Conservation (phyloP, 2,329 filamentous ascomycete genomes). For the Aureobasidium sp. region DNA sequence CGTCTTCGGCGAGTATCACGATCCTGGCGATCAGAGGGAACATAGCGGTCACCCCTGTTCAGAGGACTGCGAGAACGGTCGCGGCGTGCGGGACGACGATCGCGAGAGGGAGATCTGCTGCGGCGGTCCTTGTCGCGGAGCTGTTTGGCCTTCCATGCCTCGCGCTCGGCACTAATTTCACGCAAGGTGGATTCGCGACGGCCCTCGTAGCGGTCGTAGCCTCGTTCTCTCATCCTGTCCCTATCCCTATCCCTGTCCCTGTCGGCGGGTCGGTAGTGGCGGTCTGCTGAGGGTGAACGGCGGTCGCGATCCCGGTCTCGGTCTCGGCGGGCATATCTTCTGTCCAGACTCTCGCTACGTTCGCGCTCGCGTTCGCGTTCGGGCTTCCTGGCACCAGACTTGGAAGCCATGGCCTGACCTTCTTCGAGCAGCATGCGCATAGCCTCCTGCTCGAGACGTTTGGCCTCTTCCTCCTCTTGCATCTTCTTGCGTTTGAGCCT, state of each 20-base stretch:
- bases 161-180: conserved; percentile 28
- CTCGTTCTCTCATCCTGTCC: conserved; percentile 10
- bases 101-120: conserved; percentile 11
- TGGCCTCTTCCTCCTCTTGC: conserved; percentile 40
- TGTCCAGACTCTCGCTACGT: conserved; percentile 25
- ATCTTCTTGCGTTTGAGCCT: conserved; percentile 35
- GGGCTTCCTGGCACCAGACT: conserved; percentile 29
- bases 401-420: conserved; percentile 48
- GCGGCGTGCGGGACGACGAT: conserved; percentile 21
- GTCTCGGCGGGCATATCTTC: conserved; percentile 16
- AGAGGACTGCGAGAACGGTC: conserved; percentile 17
- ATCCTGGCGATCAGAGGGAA: conserved; percentile 31
- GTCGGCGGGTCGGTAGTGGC: conserved; percentile 17
- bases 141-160: conserved; percentile 27
- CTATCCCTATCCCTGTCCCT: conserved; percentile 15
- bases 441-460: conserved; percentile 50
- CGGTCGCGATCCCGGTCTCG: background rate
- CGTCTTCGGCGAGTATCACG: conserved; percentile 30
- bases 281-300: background rate
- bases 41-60: conserved; percentile 7
- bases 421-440: conserved; percentile 49
- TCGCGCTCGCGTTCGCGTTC: conserved; percentile 37
- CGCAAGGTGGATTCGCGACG: conserved; percentile 24
- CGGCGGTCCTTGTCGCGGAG: conserved; percentile 18
- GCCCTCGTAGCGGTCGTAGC: conserved; percentile 9